A percentile compares a stretch with the other conserved stretches of the same genome.
These are phyloP conservation scores for Aphanoascus verrucosus DNA, from an alignment of 2,329 filamentous ascomycete genomes.

Conservation along the genomic window DNA sequence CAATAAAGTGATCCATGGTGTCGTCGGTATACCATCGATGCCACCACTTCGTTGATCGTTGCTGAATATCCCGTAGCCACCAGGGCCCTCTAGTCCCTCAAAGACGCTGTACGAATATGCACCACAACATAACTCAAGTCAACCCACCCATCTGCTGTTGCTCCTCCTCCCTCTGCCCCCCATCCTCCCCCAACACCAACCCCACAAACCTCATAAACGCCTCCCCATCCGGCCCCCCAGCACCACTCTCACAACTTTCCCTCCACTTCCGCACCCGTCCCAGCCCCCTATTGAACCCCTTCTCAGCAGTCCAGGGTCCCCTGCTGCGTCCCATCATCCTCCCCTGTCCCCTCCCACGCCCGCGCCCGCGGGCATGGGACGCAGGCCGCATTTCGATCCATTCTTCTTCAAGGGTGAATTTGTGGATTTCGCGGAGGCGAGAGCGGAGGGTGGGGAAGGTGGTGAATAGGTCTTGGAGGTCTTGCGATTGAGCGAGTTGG, in stretches of 20 bases:
- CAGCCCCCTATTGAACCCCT: slow-evolving; percentile 34
- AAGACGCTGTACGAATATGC: not conserved
- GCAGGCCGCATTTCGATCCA: slow-evolving; percentile 27
- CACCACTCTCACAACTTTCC: slow-evolving; percentile 27
- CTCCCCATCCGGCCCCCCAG: slow-evolving; percentile 24
- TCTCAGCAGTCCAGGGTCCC: slow-evolving; percentile 34
- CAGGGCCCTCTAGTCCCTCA: not conserved
- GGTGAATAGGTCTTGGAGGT: slow-evolving; percentile 31
- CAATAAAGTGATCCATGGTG: too few species aligned
- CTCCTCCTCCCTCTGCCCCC: not conserved
- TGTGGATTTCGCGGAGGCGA: slow-evolving; percentile 36
- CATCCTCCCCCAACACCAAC: slow-evolving; percentile 21
- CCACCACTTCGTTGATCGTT: too few species aligned
- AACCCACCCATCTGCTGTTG: not conserved
- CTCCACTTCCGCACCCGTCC: slow-evolving; percentile 31
- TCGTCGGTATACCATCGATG: too few species aligned
- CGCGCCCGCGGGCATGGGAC: slow-evolving; percentile 21
- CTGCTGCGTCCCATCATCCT: slow-evolving; percentile 20
- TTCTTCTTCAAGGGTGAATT: slow-evolving; percentile 31
- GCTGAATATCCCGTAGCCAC: not conserved
- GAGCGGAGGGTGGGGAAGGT: slow-evolving; percentile 31
- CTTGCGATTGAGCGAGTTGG: slow-evolving; percentile 21
- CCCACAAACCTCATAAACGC: slow-evolving; percentile 30
- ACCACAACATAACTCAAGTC: not conserved
- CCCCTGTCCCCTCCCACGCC: slow-evolving; percentile 18